These are phyloP conservation scores for Sisymbrium irio DNA, from an alignment of 345 rosid genomes.

Conservation along the genomic window DNA sequence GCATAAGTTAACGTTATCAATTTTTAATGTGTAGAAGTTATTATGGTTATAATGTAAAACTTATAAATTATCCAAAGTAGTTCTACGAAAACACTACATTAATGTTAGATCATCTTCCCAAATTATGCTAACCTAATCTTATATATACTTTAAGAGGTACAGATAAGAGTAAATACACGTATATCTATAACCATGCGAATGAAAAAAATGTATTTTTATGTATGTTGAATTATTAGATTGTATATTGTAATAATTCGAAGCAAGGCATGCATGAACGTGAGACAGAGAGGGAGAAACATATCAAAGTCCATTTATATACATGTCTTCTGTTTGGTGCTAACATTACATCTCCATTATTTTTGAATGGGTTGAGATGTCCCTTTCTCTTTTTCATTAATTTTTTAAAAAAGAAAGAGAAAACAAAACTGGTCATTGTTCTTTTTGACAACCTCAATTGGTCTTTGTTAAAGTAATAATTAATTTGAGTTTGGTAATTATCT, in stretches of 20 bases:
- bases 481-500: neutral
- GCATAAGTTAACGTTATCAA: too few species aligned
- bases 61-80: too few species aligned
- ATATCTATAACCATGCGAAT: too few species aligned
- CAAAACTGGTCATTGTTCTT: neutral
- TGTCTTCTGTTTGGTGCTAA: conserved; percentile 33
- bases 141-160: too few species aligned
- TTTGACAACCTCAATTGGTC: neutral
- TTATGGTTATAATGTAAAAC: too few species aligned
- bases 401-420: neutral
- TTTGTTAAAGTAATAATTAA: neutral
- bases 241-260: conserved; percentile 22
- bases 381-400: conserved; percentile 1
- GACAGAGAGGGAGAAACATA: conserved; percentile 29
- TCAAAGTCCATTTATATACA: conserved; percentile 23
- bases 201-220: too few species aligned
- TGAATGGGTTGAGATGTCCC: conserved; percentile 26
- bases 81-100: too few species aligned
- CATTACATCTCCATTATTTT: conserved; percentile 20
- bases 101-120: too few species aligned
- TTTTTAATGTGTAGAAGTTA: too few species aligned
- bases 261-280: conserved; percentile 35
- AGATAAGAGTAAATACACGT: neutral
- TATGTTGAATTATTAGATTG: conserved; percentile 18
- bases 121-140: too few species aligned